Evolutionary conservation across 148 eudicot species (phyloP), one percentile per base, ranked within the genome.

Genomic region (Oxyria digyna): DNA sequence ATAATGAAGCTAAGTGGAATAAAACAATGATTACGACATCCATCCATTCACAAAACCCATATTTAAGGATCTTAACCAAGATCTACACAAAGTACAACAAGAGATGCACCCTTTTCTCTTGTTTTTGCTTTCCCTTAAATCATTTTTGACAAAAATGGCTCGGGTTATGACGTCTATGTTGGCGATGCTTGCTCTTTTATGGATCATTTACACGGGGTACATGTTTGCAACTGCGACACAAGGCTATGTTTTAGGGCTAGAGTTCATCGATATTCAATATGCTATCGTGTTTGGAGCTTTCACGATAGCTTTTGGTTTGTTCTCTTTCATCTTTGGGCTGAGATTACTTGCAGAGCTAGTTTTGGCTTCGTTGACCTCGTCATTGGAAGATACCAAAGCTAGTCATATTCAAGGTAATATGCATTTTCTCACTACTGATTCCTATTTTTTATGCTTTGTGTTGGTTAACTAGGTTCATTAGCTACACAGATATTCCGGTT

Each of bases 251-350:
- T 40, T 40, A 27, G 2, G 1, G 57, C 42, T 11, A 2, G 64
- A 31, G 23, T 37, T 42, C 52, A 48, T 37, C 29, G 70, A 78
- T 14, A 35, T 66, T 52, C 65, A 35, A 1, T 66, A 67, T 1
- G 68, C 76, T 40, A 57, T 80, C 33, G 11, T 74, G 23, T 62
- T 80, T 3, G 86, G 86, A 55, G 70, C 64, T 50, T 10, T 72
- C 46, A 83, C 76, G 1, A 75, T 83, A 14, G 72, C 74, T 26
- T 74, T 80, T 11, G 84, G 86, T 32, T 49, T 67, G 55, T 27
- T 69, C 17, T 83, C 73, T 69, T 72, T 69, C 63, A 38, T 70
- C 43, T 38, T 78, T 24, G 81, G 84, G 69, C 37, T 76, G 54
- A 73, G 75, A 40, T 69, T 80, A 2, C 72, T 80, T 24, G 76